A percentile compares a stretch with the other conserved stretches of the same genome.
These are phyloP conservation scores for Cutaneotrichosporon sp. DNA, from an alignment of 1,284 basidiomycete species.

Conservation along the genomic window DNA sequence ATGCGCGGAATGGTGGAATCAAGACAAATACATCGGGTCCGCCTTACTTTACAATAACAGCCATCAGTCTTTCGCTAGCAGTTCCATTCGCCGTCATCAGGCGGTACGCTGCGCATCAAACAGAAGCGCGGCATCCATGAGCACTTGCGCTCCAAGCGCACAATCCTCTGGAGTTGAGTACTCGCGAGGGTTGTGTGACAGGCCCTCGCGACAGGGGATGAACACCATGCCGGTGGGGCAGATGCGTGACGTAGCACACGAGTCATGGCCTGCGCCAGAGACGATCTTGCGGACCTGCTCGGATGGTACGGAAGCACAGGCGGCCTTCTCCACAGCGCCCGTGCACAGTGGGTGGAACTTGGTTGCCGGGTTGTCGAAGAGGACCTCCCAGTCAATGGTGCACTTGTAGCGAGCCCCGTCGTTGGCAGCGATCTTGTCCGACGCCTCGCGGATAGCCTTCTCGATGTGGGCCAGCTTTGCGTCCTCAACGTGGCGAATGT, in stretches of 20 bases:
- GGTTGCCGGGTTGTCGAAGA: conserved; percentile 14
- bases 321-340: conserved; percentile 13
- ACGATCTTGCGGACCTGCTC: conserved; percentile 7
- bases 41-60: too few species aligned
- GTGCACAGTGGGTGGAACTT: conserved; percentile 11
- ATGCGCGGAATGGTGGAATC: too few species aligned
- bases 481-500: conserved; percentile 24
- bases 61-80: too few species aligned
- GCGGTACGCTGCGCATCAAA: conserved; percentile 16
- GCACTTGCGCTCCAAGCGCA: conserved; percentile 18
- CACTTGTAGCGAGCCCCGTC: background rate
- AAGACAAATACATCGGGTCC: too few species aligned
- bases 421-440: background rate
- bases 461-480: conserved; percentile 15
- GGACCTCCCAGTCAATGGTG: conserved; percentile 3
- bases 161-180: conserved; percentile 25
- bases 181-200: conserved; percentile 31
- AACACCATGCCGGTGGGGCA: conserved; percentile 37
- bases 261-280: conserved; percentile 26
- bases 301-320: background rate
- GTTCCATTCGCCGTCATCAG: too few species aligned
- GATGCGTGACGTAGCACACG: conserved; percentile 14
- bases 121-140: conserved; percentile 20
- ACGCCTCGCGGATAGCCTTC: conserved; percentile 7
- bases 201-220: conserved; percentile 28